Evolutionary conservation across 73 alveolate genomes (phyloP), one percentile per base, ranked within the genome.

Genomic region (Halteria grandinella): DNA sequence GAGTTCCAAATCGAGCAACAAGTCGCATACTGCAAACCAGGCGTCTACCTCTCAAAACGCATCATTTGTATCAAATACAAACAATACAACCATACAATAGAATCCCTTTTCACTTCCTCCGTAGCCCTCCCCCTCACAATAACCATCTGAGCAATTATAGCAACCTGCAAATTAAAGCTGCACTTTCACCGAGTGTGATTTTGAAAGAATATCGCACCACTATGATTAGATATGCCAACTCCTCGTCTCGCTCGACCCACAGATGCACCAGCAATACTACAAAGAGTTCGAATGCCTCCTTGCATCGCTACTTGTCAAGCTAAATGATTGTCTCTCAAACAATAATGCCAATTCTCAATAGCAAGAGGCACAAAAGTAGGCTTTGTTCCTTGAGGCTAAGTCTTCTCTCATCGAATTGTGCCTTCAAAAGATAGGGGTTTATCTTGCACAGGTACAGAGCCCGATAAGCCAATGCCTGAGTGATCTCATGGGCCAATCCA

Each of bases 341-440:
- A 40, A 36, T 3, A 36, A 40, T 21, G 1, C 59, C 12, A 59
- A 60, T 14, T 37, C 6, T 3, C 21, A 15, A 6, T 40, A 60
- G 21, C 43, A 60, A 60, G n/a, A n/a, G n/a, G n/a, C n/a, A n/a
- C n/a, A n/a, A n/a, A n/a, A n/a, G n/a, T n/a, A n/a, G n/a, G 55
- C 77, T 4, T 37, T 40, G 43, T 60, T 36, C 20, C 29, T 60
- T 5, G n/a, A 60, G 27, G 77, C 77, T 3, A 60, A 60, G 29
- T 40, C 60, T 45, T 14, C 77, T 10, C 29, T 60, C 6, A 60
- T 60, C 1, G 77, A 60, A 39, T 21, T 60, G 7, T 60, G 77
- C 23, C 59, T 60, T 25, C 37, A 60, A 40, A 60, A 60, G 43
- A 6, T 60, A 7, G 28, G 8, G 37, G 6, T 40, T 36, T 60